Evolutionary conservation across 148 eudicot genomes (phyloP).

Genomic region (Oxyria digyna): DNA sequence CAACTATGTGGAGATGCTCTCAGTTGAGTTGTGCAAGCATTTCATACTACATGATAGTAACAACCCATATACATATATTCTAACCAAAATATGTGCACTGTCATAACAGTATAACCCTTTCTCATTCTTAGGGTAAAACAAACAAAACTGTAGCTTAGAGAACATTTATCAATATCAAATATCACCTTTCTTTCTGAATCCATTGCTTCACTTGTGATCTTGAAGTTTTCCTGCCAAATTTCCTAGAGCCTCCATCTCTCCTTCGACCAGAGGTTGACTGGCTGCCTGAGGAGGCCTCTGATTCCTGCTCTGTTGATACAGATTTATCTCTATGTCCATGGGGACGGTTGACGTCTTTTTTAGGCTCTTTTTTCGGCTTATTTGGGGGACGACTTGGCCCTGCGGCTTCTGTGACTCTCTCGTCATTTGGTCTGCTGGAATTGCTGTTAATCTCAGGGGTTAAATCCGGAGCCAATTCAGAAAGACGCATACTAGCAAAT

Average conservation of each 20-base stretch:
- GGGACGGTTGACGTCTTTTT: not conserved
- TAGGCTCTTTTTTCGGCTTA: conserved; percentile 18
- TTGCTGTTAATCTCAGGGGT: conserved; percentile 16
- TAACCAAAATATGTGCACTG: not conserved
- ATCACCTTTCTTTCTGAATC: conserved; percentile 29
- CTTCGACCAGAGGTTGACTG: conserved; percentile 15
- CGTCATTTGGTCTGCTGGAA: conserved; percentile 15
- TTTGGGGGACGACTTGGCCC: conserved; percentile 25
- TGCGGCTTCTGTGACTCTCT: conserved; percentile 10
- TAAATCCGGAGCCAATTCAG: conserved; percentile 24
- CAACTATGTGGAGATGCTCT: no score
- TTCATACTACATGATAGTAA: not conserved
- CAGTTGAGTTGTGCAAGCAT: not conserved
- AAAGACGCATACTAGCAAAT: conserved; percentile 46
- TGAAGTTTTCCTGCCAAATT: conserved; percentile 25
- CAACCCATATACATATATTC: not conserved
- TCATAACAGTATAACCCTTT: not conserved
- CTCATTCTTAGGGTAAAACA: not conserved
- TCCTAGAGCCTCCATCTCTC: conserved; percentile 24
- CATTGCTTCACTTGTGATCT: conserved; percentile 34
- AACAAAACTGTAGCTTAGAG: not conserved
- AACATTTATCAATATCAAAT: not conserved
- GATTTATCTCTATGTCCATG: not conserved
- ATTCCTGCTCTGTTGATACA: not conserved
- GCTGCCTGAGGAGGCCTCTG: not conserved